phyloP scores from a whole-genome alignment of 106 monocot genomes.

The Dendrobium huoshanense region DNA sequence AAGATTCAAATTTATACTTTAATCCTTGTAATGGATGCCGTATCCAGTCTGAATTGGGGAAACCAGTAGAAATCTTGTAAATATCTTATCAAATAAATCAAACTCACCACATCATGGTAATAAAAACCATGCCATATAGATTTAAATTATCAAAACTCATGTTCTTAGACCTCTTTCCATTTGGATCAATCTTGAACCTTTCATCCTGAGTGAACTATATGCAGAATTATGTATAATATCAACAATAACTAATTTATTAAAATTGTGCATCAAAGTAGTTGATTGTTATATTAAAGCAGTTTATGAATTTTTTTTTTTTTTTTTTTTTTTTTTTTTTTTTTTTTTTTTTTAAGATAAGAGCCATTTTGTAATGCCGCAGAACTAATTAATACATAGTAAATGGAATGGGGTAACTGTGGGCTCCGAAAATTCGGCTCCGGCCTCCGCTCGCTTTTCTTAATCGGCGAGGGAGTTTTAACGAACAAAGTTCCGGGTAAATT shows the following conservation, averaged over 20 bases:
- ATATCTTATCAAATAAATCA: background rate
- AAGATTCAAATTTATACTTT: background rate
- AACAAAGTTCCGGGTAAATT: too few species aligned
- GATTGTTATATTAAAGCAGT: background rate
- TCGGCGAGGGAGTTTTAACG: too few species aligned
- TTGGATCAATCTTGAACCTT: background rate
- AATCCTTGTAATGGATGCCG: background rate
- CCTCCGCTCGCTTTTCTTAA: too few species aligned
- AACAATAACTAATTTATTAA: too few species aligned
- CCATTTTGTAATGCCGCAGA: background rate
- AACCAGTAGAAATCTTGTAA: background rate
- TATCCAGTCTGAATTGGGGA: background rate
- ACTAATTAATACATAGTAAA: background rate
- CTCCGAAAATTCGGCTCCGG: too few species aligned
- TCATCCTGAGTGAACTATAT: background rate
- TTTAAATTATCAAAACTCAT: background rate
- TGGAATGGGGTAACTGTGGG: background rate
- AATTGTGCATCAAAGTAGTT: background rate
- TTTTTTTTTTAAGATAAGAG: background rate
- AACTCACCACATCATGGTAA: background rate
- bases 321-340: background rate
- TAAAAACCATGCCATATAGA: background rate
- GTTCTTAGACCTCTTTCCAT: background rate
- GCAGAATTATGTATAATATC: too few species aligned
- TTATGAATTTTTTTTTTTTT: background rate